Conservation (phyloP, 805 yeast species). For the Torulaspora microellipsoides region DNA sequence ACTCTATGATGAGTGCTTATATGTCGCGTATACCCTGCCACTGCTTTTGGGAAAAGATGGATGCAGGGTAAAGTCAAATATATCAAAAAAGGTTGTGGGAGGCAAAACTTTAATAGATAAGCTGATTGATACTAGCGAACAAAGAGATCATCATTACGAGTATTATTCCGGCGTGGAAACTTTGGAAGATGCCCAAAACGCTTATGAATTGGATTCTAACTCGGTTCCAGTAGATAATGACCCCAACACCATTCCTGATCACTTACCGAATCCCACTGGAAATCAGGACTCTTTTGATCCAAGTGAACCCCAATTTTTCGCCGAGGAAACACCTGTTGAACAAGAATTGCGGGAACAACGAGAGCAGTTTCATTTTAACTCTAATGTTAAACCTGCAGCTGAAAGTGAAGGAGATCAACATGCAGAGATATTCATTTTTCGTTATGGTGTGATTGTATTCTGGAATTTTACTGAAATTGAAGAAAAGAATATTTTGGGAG, state of each 20-base stretch:
- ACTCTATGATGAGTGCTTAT: slow-evolving; percentile 86
- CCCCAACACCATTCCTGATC: slow-evolving; percentile 22
- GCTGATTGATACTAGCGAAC: slow-evolving; percentile 74
- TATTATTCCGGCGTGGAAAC: slow-evolving; percentile 75
- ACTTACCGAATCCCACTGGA: slow-evolving; percentile 24
- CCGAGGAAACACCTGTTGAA: slow-evolving; percentile 37
- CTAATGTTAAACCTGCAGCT: slow-evolving; percentile 20
- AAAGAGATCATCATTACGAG: slow-evolving; percentile 86
- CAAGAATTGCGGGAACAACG: slow-evolving; percentile 19
- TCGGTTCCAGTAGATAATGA: slow-evolving; percentile 19
- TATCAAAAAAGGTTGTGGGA: slow-evolving; percentile 36
- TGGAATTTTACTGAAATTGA: slow-evolving; percentile 94
- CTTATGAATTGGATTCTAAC: slow-evolving; percentile 35
- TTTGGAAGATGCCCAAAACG: slow-evolving; percentile 49
- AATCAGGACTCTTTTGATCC: slow-evolving; percentile 71
- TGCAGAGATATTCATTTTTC: slow-evolving; percentile 85
- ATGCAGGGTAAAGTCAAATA: slow-evolving; percentile 66
- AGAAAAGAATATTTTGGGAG: slow-evolving; percentile 91
- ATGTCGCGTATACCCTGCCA: slow-evolving; percentile 85
- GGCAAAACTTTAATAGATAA: slow-evolving; percentile 59
- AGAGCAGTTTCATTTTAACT: slow-evolving; percentile 11
- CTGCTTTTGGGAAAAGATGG: slow-evolving; percentile 80
- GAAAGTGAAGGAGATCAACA: slow-evolving; percentile 38
- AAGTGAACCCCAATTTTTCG: slow-evolving; percentile 86
- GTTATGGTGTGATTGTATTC: slow-evolving; percentile 94